phyloP scores from a whole-genome alignment of 768 basidiomycete species.

The Multifurca ochricompacta region DNA sequence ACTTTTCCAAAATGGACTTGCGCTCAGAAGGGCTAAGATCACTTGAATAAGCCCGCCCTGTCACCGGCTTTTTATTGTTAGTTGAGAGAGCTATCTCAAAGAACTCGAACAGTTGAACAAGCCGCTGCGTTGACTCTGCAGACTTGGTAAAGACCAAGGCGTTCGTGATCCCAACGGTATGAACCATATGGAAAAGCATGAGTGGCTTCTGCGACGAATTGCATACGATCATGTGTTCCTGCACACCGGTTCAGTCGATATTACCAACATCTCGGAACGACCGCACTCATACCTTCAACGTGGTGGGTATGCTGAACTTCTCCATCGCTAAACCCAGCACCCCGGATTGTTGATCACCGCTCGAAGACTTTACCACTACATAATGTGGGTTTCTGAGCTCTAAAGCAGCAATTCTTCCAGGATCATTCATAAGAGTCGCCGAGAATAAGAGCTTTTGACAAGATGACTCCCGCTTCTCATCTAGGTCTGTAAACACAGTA shows the following conservation, averaged over 20 bases:
- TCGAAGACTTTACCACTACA: conserved; percentile 62
- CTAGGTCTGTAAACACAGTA: conserved; percentile 39
- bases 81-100: conserved; percentile 50
- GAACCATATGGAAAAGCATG: conserved; percentile 80
- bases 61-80: conserved; percentile 26
- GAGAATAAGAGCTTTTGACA: conserved; percentile 97
- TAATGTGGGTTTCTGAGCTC: conserved; percentile 76
- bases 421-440: conserved; percentile 90
- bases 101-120: conserved; percentile 73
- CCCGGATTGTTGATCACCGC: conserved; percentile 27
- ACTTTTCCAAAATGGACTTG: conserved; percentile 67
- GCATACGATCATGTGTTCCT: conserved; percentile 87
- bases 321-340: conserved; percentile 57
- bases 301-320: conserved; percentile 73
- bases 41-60: conserved; percentile 75
- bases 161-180: conserved; percentile 49
- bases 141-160: conserved; percentile 96
- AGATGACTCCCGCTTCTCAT: conserved; percentile 51
- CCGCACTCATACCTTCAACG: conserved; percentile 51
- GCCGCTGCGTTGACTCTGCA: conserved; percentile 78
- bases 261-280: conserved; percentile 1
- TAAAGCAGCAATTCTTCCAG: conserved; percentile 83
- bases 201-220: conserved; percentile 79
- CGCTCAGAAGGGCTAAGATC: conserved; percentile 72
- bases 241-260: background rate